Base-by-base conservation (phyloP, 306 rosid genomes). In the Dryas alaskensis region DNA sequence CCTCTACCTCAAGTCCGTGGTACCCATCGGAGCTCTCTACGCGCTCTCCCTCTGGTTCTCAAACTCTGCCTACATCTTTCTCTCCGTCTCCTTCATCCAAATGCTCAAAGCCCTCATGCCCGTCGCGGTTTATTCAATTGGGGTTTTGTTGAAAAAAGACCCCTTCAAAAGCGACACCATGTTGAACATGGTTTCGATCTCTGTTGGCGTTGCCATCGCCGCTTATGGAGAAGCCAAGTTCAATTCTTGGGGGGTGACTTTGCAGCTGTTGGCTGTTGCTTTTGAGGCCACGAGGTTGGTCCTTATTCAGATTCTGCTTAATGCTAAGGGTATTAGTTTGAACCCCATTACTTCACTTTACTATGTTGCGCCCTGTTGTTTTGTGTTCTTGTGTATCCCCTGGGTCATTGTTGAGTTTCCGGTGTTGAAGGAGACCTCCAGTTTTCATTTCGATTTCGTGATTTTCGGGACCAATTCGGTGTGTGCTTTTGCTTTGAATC, bases 21-120 rank as follows among this genome's bases (percentile, higher is more conserved):
- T 94, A 12, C 99, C 99, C 13, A 94, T 94, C 77, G 99, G 99
- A n/a, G 96, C 96, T 0, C 92, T 94, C 25, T 94, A 94, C 65
- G 88, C 99, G 0, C 92, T 94, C 39, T 94, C 99, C 0, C 88
- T 94, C 31, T 94, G 99, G 96, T 86, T 94, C 69, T 94, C 97
- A 1, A 94, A 94, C 58, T 94, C 99, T 7, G 96, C 99, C 0
- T 94, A 94, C 67, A 94, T 94, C 9, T 94, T 72, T 71, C 87
- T 94, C 44, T 94, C 98, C 2, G 98, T 94, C 3, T 94, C 98
- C 7, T 94, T 94, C 73, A 91, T 94, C 27, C 98, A 94, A 80
- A 94, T 94, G 98, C 90, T 94, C 0, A 94, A 94, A 70, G 99
- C 99, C 0, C 87, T 94, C 9, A 94, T 92, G 96, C 99, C 97